phyloP scores from a whole-genome alignment of 176 grass and related monocot species.

The Carex myosuroides region DNA sequence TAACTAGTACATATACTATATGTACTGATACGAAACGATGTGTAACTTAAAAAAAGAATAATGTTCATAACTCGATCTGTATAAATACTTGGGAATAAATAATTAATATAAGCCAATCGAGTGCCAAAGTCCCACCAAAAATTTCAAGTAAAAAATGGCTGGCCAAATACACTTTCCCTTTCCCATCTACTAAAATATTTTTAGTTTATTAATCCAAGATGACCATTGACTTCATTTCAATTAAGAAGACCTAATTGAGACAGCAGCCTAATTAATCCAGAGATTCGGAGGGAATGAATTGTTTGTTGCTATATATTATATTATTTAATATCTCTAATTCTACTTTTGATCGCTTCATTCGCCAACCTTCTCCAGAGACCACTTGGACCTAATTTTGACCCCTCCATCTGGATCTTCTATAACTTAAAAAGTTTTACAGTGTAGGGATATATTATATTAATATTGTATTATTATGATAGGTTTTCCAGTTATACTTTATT shows the following conservation, averaged over 20 bases:
- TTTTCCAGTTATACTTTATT: background rate
- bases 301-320: background rate
- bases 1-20: too few relatives aligned
- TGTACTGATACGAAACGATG: too few relatives aligned
- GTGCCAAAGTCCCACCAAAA: background rate
- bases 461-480: background rate
- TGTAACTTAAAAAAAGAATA: too few relatives aligned
- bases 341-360: background rate
- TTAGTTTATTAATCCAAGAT: background rate
- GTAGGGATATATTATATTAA: background rate
- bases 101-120: too few relatives aligned
- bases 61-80: too few relatives aligned
- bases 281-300: conserved; percentile 7
- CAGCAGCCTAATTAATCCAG: conserved; percentile 23
- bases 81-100: too few relatives aligned
- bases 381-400: conserved; percentile 25
- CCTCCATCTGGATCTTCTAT: background rate
- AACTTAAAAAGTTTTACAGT: background rate
- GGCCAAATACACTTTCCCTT: background rate
- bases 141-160: background rate
- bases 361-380: conserved; percentile 4
- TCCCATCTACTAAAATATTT: background rate
- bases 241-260: background rate
- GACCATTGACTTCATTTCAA: conserved; percentile 19
- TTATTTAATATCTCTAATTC: background rate